Conservation (phyloP, 2,329 filamentous ascomycete genomes). For the Paraphaeosphaeria sporulosa region DNA sequence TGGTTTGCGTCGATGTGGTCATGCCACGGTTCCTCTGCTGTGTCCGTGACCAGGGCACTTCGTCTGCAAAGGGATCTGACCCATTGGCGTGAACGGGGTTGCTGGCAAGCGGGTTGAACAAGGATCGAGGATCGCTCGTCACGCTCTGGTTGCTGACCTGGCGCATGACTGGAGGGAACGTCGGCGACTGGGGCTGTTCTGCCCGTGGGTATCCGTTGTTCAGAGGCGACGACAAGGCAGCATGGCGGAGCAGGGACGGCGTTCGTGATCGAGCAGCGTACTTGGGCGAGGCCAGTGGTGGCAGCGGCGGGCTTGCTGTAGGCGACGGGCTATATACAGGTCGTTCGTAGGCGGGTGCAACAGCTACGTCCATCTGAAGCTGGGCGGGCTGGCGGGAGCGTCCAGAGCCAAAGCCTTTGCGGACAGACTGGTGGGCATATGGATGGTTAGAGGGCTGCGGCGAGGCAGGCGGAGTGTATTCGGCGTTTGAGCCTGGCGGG, state of each 20-base stretch:
- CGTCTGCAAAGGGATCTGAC: conserved; percentile 32
- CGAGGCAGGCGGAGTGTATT: conserved; percentile 47
- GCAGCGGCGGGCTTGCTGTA: conserved; percentile 40
- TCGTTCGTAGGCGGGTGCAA: conserved; percentile 35
- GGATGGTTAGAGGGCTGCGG: conserved; percentile 30
- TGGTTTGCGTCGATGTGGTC: conserved; percentile 42
- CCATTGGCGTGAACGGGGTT: conserved; percentile 40
- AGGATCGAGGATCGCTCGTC: conserved; percentile 40
- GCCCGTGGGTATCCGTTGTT: conserved; percentile 30
- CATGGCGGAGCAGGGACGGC: conserved; percentile 50
- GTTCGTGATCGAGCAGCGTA: conserved; percentile 51
- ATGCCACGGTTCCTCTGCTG: conserved; percentile 40
- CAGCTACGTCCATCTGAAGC: conserved; percentile 39
- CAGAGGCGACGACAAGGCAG: conserved; percentile 38
- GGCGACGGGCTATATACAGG: conserved; percentile 39
- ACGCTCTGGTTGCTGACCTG: conserved; percentile 33
- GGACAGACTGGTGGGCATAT: conserved; percentile 25
- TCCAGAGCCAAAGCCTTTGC: conserved; percentile 32
- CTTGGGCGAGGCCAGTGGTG: conserved; percentile 51
- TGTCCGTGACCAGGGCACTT: conserved; percentile 22
- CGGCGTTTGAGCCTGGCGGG: conserved; percentile 22
- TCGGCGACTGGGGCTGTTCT: conserved; percentile 37
- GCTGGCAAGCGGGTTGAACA: conserved; percentile 46
- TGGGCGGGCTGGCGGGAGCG: conserved; percentile 35
- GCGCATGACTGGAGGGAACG: conserved; percentile 34